Base-by-base conservation (phyloP, 345 rosid genomes). In the Aethionema arabicum region DNA sequence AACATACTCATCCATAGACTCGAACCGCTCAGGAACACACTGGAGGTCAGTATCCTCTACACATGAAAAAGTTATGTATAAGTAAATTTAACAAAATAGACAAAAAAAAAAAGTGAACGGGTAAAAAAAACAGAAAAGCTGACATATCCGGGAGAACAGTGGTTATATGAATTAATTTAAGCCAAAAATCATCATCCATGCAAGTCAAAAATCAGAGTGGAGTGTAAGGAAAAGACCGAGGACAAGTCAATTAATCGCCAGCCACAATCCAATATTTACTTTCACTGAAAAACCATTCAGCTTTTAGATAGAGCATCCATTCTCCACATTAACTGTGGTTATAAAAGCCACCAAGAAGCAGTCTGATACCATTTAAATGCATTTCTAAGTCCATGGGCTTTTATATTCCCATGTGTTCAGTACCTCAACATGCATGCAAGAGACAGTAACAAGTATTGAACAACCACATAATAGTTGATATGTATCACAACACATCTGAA, bases 21-120 rank as follows among this genome's bases (percentile, higher is more conserved):
- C 99, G 80, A 93, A 93, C 61, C 70, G 79, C 45, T 92, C 96
- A 14, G 99, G 99, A 66, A 93, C 97, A 56, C 84, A 77, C 51
- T 84, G 95, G 55, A 93, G 90, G 38, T 90, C 97, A 61, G 92
- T 75, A 58, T 90, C 99, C 80, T 85, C 97, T 87, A 83, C 38
- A 35, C 3, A 41, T 10, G 11, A 41, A 41, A 41, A 41, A 41
- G n/a, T 11, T 42, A 42, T 4, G 6, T 15, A 11, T 5, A 62
- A 41, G 53, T 70, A 45, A 70, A 13, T 47, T 21, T 55, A 13
- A 49, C 8, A 35, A 8, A 35, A 35, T 3, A 8, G 38, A 4
- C 6, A 35, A 35, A 35, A 35, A 35, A 35, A 35, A 35, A 1
- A 35, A 35, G 6, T 35, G 7, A 5, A 35, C 38, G 55, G 32